Evolutionary conservation across 176 grass and related monocot species (phyloP).

Genomic region (Eremochloa ophiuroides): DNA sequence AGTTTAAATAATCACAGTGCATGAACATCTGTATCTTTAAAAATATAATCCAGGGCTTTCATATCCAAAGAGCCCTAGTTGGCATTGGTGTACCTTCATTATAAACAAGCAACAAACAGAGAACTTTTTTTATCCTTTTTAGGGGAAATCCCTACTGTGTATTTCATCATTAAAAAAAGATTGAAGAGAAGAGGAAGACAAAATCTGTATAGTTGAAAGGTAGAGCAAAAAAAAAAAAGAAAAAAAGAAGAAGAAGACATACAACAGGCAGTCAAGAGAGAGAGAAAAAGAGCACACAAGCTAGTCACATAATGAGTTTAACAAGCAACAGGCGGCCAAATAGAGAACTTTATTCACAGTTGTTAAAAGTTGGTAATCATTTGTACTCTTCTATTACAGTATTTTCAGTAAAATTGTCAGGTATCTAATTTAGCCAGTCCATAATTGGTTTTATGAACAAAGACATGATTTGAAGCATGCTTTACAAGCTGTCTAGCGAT

Average conservation of each 20-base stretch:
- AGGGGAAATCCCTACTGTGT: not conserved
- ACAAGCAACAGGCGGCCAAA: not conserved
- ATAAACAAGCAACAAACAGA: not conserved
- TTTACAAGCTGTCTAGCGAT: not conserved
- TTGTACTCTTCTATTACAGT: not conserved
- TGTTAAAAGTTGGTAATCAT: not conserved
- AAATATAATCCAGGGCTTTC: not conserved
- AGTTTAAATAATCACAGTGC: constrained; percentile 14
- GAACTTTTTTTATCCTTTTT: not conserved
- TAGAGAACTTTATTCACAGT: not conserved
- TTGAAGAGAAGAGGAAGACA: not conserved
- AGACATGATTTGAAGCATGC: not conserved
- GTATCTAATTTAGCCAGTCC: not conserved
- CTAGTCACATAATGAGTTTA: not conserved
- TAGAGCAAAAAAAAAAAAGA: too few species aligned
- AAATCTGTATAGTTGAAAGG: not conserved
- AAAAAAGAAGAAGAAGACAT: not conserved
- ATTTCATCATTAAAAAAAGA: not conserved
- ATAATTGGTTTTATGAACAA: not conserved
- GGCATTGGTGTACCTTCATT: not conserved
- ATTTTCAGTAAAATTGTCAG: not conserved
- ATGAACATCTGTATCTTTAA: not conserved
- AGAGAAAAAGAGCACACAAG: not conserved
- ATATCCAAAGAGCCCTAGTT: not conserved
- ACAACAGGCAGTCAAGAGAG: not conserved